phyloP scores from a whole-genome alignment of 495 filamentous ascomycete genomes.

The Xylaria acuta region DNA sequence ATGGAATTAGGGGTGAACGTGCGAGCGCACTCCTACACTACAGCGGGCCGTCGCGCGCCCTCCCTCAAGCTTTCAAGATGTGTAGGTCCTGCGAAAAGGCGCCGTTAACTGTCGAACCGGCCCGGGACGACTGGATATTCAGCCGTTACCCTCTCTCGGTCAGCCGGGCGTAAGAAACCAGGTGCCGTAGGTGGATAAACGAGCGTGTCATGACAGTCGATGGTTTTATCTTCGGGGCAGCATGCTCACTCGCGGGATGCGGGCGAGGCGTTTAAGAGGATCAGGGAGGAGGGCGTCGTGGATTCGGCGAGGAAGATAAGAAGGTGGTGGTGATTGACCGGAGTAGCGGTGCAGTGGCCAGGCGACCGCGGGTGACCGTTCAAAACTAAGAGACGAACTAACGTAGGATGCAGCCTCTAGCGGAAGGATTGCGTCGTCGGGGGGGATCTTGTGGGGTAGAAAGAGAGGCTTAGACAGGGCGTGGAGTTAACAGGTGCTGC shows the following conservation, averaged over 20 bases:
- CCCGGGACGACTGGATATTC: slow-evolving; percentile 38
- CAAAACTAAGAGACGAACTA: slow-evolving; percentile 3
- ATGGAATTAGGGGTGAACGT: slow-evolving; percentile 19
- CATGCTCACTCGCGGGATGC: slow-evolving; percentile 24
- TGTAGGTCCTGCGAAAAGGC: not conserved
- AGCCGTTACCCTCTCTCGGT: slow-evolving; percentile 35
- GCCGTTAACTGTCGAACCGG: slow-evolving; percentile 2
- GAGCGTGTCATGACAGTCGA: slow-evolving; percentile 39
- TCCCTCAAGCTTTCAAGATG: not conserved
- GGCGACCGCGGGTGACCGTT: slow-evolving; percentile 6
- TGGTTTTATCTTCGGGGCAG: slow-evolving; percentile 11
- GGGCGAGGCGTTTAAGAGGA: slow-evolving; percentile 15
- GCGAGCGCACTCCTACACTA: not conserved
- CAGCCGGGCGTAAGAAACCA: slow-evolving; percentile 38
- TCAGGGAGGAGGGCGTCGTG: slow-evolving; percentile 15
- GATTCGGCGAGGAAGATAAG: slow-evolving; percentile 28
- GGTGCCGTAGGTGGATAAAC: slow-evolving; percentile 30
- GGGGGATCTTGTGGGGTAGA: slow-evolving; percentile 24
- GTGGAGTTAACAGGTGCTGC: not conserved
- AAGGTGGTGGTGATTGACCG: slow-evolving; percentile 3
- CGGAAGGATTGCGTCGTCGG: slow-evolving; percentile 17
- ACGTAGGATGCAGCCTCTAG: slow-evolving; percentile 14
- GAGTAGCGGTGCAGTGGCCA: slow-evolving; percentile 12
- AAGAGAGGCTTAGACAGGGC: slow-evolving; percentile 13
- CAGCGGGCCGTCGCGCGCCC: not conserved